Base-by-base conservation (phyloP, 805 yeast species). In the Millerozyma acaciae region DNA sequence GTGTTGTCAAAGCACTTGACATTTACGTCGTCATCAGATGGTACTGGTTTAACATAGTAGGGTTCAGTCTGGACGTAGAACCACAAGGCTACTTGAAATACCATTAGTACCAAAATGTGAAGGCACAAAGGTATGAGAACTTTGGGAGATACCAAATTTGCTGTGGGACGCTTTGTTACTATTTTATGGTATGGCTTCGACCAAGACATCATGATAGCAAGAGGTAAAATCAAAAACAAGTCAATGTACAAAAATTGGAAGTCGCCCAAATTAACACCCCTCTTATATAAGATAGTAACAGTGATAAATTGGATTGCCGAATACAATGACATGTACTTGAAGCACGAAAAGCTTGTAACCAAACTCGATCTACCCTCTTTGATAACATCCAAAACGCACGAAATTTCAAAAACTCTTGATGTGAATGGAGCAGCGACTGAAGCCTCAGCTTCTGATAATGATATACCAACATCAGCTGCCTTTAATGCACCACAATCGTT, bases 381-480 rank as follows among this genome's bases (percentile, higher is more conserved):
- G 38, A 93, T 86, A 3, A 93, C 93, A 53, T 86, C 87, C 44
- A 87, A 63, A 16, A 90, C 96, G 65, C 98, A 93, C 3, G 95
- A 78, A 26, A 93, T 88, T 45, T 93, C 96, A 60, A 94, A 93
- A 1, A 75, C 57, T 26, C 94, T 73, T 1, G 96, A 86, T 0
- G 99, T 93, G 56, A 93, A 93, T 3, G 99, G 98, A 0, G 98
- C 98, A 0, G 98, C 98, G 12, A 93, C 97, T 3, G 95, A 84
- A 0, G 98, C 98, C 54, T 93, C 99, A 0, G 97, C 98, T 55
- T 93, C 98, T 18, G 96, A 85, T 30, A 93, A 63, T 0, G 97
- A 90, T 13, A 93, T 78, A 12, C 99, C 99, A 32, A 94, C 95
- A 61, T 93, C 96, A 0, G 98, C 97, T 9, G 96, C 96, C 51